Evolutionary conservation across 768 basidiomycete genomes (phyloP).

Genomic region (Amyloporia xantha): DNA sequence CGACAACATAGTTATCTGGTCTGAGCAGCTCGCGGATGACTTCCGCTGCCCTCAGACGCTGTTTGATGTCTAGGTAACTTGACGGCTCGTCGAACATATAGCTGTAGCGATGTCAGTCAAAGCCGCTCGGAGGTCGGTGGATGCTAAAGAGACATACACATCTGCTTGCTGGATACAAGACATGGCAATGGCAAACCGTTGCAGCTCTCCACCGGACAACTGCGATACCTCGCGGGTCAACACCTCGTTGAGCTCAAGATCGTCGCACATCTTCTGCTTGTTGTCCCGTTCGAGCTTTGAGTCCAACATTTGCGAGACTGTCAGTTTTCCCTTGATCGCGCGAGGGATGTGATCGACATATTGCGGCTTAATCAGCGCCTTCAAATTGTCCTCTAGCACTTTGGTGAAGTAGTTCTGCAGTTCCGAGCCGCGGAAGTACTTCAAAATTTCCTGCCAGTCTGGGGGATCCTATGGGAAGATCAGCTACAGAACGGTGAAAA

Average conservation of each 20-base stretch:
- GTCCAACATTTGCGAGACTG: slow-evolving; percentile 88
- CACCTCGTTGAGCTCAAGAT: slow-evolving; percentile 83
- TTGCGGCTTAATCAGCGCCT: slow-evolving; percentile 98
- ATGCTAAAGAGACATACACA: slow-evolving; percentile 44
- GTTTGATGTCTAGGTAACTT: slow-evolving; percentile 94
- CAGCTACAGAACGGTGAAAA: slow-evolving; percentile 1
- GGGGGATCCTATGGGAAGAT: slow-evolving; percentile 70
- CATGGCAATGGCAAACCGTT: slow-evolving; percentile 98
- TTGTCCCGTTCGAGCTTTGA: slow-evolving; percentile 86
- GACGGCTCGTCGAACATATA: slow-evolving; percentile 99
- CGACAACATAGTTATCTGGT: slow-evolving; percentile 87
- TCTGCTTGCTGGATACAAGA: slow-evolving; percentile 92
- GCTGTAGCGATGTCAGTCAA: slow-evolving; percentile 32
- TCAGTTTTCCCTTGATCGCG: slow-evolving; percentile 86
- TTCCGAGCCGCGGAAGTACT: slow-evolving; percentile 98
- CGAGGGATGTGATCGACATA: slow-evolving; percentile 99
- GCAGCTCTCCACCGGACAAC: slow-evolving; percentile 94
- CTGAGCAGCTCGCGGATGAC: slow-evolving; percentile 85
- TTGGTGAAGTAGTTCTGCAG: slow-evolving; percentile 99
- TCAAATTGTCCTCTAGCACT: slow-evolving; percentile 96
- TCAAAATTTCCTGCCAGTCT: slow-evolving; percentile 98
- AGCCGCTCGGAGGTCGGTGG: background rate
- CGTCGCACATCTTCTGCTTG: slow-evolving; percentile 78
- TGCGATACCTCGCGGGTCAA: slow-evolving; percentile 79
- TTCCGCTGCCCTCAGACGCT: slow-evolving; percentile 90